Conservation (phyloP, 2,329 filamentous ascomycete species). For the Chrysoporthe puriensis region DNA sequence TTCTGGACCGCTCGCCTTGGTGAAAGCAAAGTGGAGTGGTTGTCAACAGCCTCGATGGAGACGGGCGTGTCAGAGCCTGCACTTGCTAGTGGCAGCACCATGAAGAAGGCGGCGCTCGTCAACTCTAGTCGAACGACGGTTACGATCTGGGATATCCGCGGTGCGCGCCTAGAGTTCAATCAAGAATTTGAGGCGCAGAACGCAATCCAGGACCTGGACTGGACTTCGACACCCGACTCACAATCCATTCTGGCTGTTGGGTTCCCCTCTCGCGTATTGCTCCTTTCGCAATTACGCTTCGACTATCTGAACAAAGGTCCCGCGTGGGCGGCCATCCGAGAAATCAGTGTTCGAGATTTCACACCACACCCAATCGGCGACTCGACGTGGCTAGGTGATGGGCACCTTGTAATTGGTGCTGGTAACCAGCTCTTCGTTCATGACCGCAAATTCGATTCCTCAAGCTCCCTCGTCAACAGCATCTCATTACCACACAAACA, state of each 20-base stretch:
- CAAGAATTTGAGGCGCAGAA: slow-evolving; percentile 75
- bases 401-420: slow-evolving; percentile 82
- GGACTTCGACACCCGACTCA: slow-evolving; percentile 88
- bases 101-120: slow-evolving; percentile 84
- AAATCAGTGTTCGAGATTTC: slow-evolving; percentile 78
- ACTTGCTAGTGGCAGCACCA: slow-evolving; percentile 81
- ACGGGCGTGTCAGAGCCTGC: slow-evolving; percentile 75
- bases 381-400: slow-evolving; percentile 86
- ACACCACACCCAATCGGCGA: slow-evolving; percentile 92
- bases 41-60: slow-evolving; percentile 79
- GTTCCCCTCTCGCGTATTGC: slow-evolving; percentile 81
- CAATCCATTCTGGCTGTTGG: slow-evolving; percentile 92
- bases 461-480: slow-evolving; percentile 60
- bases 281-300: slow-evolving; percentile 86
- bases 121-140: slow-evolving; percentile 73
- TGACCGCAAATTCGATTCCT: slow-evolving; percentile 72
- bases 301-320: slow-evolving; percentile 87
- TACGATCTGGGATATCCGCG: slow-evolving; percentile 89
- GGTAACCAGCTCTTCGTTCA: slow-evolving; percentile 91
- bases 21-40: slow-evolving; percentile 71
- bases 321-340: slow-evolving; percentile 85
- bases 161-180: slow-evolving; percentile 79
- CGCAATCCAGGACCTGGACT: slow-evolving; percentile 83
- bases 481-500: slow-evolving; percentile 52
- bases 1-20: slow-evolving; percentile 86